These are phyloP conservation scores for Xerocomellus intermedius DNA, from an alignment of 768 basidiomycete genomes.

Conservation along the genomic window DNA sequence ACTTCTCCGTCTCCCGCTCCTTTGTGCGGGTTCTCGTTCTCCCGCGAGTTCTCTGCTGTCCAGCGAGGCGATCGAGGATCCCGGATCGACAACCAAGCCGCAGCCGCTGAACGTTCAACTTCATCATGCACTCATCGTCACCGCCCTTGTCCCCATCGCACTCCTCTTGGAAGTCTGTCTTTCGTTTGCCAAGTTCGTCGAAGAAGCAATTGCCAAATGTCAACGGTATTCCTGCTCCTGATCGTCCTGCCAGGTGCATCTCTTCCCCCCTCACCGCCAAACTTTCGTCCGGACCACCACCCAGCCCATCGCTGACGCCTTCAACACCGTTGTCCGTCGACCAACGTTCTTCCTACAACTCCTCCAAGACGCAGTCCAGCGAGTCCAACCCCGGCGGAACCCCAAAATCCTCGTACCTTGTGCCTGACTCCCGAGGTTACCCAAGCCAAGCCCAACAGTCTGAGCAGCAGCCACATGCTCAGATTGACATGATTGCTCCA, in stretches of 20 bases:
- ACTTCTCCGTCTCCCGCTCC: background rate
- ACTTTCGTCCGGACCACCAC: constrained; percentile 31
- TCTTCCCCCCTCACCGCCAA: constrained; percentile 28
- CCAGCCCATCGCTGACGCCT: constrained; percentile 53
- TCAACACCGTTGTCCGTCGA: constrained; percentile 52
- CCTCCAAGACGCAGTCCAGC: constrained; percentile 72
- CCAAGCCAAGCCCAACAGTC: constrained; percentile 10
- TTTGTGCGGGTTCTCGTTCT: constrained; percentile 5
- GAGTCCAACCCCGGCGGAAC: constrained; percentile 54
- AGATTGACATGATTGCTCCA: constrained; percentile 23
- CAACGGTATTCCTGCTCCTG: constrained; percentile 45
- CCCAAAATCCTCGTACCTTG: constrained; percentile 28
- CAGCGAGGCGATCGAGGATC: constrained; percentile 21
- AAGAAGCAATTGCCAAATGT: constrained; percentile 47
- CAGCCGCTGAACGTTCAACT: background rate
- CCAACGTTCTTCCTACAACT: constrained; percentile 75
- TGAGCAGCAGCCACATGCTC: constrained; percentile 13
- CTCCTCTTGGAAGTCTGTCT: constrained; percentile 67
- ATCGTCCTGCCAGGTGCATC: constrained; percentile 38
- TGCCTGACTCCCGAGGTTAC: constrained; percentile 25
- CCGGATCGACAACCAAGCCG: constrained; percentile 24
- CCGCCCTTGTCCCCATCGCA: constrained; percentile 26
- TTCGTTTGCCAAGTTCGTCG: constrained; percentile 67
- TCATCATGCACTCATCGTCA: constrained; percentile 27
- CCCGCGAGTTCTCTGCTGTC: constrained; percentile 6